Base-by-base conservation (phyloP, 306 rosid species). In the Inga oerstediana region DNA sequence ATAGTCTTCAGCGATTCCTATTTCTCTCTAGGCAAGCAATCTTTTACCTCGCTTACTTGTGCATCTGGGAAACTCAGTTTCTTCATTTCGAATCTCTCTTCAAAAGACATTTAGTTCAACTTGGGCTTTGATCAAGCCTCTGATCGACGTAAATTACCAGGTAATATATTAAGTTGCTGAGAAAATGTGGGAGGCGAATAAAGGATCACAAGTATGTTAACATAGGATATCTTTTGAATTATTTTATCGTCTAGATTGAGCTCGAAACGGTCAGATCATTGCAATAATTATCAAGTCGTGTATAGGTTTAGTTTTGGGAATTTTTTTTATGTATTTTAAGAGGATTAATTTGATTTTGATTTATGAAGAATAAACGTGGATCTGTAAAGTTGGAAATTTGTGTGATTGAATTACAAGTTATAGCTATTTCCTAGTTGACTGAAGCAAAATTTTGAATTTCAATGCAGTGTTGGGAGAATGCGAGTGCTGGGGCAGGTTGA, bases 401-500 rank as follows among this genome's bases (percentile, higher is more conserved):
- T 30, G 64, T 51, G 69, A 32, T 65, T 65, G 34, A 14, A 65
- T 32, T 61, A 59, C 12, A 72, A 45, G 45, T n/a, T 72, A 11
- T 72, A 5, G 51, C 44, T 58, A 32, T 86, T 39, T 64, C 56
- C 75, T 83, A 30, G 67, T 27, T 78, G 14, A 46, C 10, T n/a
- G 64, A 54, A 46, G 70, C 17, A 3, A 17, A 54, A 32, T 64
- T 79, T 68, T 85, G 81, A 82, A 35, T 17, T 71, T 41, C 66
- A 58, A 72, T 66, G 83, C 85, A 83, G 80, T 80, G 76, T 43
- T 72, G 48, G 73, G 78, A 37, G 76, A 79, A 81, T 58, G 79
- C 81, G 59, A 77, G 83, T 84, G 41, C 81, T 80, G 66, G 27
- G 65, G 82, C 44, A 79, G 81, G 65, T 75, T 75, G 66, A 62